These are phyloP conservation scores for Strigomonas culicis DNA, from an alignment of 208 protist species.

Conservation along the genomic window DNA sequence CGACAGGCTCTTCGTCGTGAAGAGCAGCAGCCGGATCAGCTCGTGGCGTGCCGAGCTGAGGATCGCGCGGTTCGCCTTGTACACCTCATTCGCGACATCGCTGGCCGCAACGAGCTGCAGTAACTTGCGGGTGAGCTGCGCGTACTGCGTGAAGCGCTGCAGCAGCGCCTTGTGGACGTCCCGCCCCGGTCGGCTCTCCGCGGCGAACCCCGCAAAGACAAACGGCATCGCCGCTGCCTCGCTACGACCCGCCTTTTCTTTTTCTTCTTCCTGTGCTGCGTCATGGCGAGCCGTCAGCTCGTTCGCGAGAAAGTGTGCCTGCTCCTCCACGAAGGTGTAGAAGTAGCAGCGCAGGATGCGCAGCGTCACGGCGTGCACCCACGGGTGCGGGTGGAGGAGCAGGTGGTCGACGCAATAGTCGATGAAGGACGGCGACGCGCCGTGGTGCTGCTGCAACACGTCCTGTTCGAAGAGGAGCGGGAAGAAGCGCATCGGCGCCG, in stretches of 20 bases:
- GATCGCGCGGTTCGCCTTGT: slow-evolving; percentile 72
- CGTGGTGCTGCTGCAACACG: slow-evolving; percentile 2
- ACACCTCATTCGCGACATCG: slow-evolving; percentile 78
- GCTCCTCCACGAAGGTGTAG: slow-evolving; percentile 65
- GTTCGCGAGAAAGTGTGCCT: slow-evolving; percentile 43
- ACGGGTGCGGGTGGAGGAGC: slow-evolving; percentile 75
- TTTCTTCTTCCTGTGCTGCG: background rate
- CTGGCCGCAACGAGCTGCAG: slow-evolving; percentile 55
- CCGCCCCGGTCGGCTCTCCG: background rate
- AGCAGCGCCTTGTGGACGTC: slow-evolving; percentile 12
- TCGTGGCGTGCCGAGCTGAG: slow-evolving; percentile 53
- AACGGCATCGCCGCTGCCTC: background rate
- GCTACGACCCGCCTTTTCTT: background rate
- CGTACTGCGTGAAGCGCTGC: slow-evolving; percentile 16
- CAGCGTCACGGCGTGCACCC: slow-evolving; percentile 70
- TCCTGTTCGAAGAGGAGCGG: slow-evolving; percentile 10
- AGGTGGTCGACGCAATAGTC: slow-evolving; percentile 38
- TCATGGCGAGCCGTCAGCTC: slow-evolving; percentile 15
- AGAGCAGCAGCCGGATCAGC: slow-evolving; percentile 65
- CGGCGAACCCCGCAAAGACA: background rate
- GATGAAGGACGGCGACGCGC: slow-evolving; percentile 31
- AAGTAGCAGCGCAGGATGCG: slow-evolving; percentile 75
- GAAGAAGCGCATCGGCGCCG: slow-evolving; percentile 50
- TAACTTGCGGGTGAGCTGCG: slow-evolving; percentile 31
- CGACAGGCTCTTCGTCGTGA: slow-evolving; percentile 41